Base-by-base conservation (phyloP, 2,329 filamentous ascomycete species). In the Hortaea werneckii region DNA sequence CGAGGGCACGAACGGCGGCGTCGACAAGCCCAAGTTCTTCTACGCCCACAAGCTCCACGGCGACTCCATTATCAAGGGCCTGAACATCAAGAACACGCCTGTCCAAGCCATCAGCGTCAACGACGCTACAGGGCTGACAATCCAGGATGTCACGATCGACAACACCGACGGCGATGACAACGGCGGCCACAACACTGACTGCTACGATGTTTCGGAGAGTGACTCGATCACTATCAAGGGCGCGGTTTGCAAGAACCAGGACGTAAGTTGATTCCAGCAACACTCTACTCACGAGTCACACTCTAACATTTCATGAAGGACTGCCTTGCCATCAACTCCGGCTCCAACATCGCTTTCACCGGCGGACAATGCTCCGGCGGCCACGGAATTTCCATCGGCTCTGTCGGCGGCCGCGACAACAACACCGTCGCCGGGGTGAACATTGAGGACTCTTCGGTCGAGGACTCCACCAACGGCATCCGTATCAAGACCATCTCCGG, bases 1-100 rank as follows among this genome's bases (percentile, higher is more conserved):
- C 43, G 54, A 79, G 62, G 80, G 80, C 32, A 61, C 61, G 56
- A 79, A 78, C 57, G 77, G 78, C 28, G 79, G 79, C 58, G 73
- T 73, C 64, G 76, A 63, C 26, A 83, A 83, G 72, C 80, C 80
- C 52, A 77, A 81, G 67, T 78, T 82, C 66, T 80, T 80, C 69
- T 69, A 63, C 49, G 74, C 73, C 5, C 73, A 80, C 58, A 66
- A 64, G 46, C 56, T 82, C 47, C 56, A 82, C 45, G 75, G 61
- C 32, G 60, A 67, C 43, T 78, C 75, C 4, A 61, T 57, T 29
- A 77, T 79, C 61, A 65, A 59, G 26, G 64, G 66, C 44, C 58
- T 78, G 40, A 74, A 73, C 50, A 66, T 78, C 53, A 66, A 71
- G 58, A 77, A 79, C 61, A 70, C 73, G 9, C 76, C 76, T 2